Base-by-base conservation (phyloP, 805 yeast genomes). In the Teunomyces pallodes region DNA sequence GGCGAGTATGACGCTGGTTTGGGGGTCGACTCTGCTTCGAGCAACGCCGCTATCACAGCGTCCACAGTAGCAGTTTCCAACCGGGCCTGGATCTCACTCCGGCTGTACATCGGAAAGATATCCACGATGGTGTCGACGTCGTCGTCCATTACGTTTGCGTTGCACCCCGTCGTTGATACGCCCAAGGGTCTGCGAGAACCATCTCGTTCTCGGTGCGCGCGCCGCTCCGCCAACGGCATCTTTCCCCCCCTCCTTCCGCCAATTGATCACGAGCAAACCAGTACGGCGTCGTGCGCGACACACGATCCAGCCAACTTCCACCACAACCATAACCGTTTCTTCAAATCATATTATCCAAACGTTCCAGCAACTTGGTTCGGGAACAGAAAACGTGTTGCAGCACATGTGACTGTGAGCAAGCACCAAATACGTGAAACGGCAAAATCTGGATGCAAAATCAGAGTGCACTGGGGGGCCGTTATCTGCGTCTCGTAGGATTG, bases 261-360 rank as follows among this genome's bases (percentile, higher is more conserved):
- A 20, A 20, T 20, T 20, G 24, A 20, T 75, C 33, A 80, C 76
- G 13, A 80, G 61, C 47, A 76, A 80, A 57, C 53, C 83, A 79
- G 66, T 70, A 76, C 36, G 52, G 52, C 52, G 72, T 76, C 16
- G 75, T 57, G 46, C 64, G 66, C 12, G 79, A 69, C 36, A 75
- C 45, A 1, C 80, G 75, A 47, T 79, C 83, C 27, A 78, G 55
- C 4, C 24, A 5, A 20, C 24, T 53, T 79, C 83, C 30, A 79
- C 75, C 24, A 72, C 79, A 51, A 79, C 83, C 9, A 72, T 55
- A 12, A 79, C 53, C 24, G 73, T 69, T 4, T 58, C 58, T 12
- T 56, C 47, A 7, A 20, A 20, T 20, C 24, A 20, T 20, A 4
- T 5, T 5, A 1, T 20, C 24, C 24, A 20, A 20, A 44, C 43